Percentiles rank a stretch among this genome's conserved stretches.
Evolutionary conservation across 1,284 basidiomycete species (phyloP).

Genomic region (Ganoderma lingzhi): DNA sequence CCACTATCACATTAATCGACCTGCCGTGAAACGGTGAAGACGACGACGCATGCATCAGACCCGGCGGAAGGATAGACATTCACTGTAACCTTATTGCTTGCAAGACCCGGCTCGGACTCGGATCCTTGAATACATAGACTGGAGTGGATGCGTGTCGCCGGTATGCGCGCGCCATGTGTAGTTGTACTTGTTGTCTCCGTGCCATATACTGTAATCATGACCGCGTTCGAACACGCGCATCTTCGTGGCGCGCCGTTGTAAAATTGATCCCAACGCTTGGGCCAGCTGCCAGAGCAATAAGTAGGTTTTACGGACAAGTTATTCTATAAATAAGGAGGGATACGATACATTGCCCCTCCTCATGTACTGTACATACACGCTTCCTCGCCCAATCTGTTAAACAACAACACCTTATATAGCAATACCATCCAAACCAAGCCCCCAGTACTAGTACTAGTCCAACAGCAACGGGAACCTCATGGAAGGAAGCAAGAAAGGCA

Average conservation of each 20-base stretch:
- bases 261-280: no score
- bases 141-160: not conserved
- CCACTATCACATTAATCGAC: not conserved
- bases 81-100: constrained; percentile 6
- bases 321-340: constrained; percentile 7
- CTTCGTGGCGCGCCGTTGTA: no score
- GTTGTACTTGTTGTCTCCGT: not conserved
- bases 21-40: not conserved
- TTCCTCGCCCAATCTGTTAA: not conserved
- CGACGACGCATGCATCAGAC: not conserved
- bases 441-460: not conserved
- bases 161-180: not conserved
- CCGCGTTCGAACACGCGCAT: not conserved
- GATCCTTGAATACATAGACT: constrained; percentile 4
- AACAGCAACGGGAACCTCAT: not conserved
- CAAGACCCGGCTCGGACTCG: not conserved
- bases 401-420: not conserved
- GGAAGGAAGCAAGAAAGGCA: not conserved
- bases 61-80: constrained; percentile 3
- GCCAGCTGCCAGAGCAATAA: no score
- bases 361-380: constrained; percentile 3
- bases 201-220: no score
- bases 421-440: not conserved
- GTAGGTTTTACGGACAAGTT: not conserved
- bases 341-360: not conserved